phyloP scores from a whole-genome alignment of 768 basidiomycete species.

The Lentinula edodes region DNA sequence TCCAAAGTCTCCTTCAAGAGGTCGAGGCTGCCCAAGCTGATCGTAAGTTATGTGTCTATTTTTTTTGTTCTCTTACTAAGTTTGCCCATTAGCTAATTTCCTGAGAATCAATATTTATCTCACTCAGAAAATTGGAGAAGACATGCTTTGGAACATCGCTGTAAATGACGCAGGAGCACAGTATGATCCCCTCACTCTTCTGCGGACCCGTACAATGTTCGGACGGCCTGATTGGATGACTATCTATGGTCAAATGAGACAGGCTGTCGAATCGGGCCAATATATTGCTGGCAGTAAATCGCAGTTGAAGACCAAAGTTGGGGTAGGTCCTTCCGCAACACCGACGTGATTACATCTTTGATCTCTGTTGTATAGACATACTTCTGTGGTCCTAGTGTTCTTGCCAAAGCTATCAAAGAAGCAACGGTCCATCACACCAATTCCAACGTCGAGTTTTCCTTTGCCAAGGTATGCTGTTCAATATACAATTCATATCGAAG shows the following conservation, averaged over 20 bases:
- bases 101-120: conserved; percentile 88
- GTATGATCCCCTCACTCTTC: conserved; percentile 84
- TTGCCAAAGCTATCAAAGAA: conserved; percentile 74
- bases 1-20: conserved; percentile 83
- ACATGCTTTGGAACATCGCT: conserved; percentile 90
- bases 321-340: conserved; percentile 40
- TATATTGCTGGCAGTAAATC: conserved; percentile 77
- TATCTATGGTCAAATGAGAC: conserved; percentile 70
- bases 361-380: conserved; percentile 50
- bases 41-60: conserved; percentile 46
- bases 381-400: conserved; percentile 77
- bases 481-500: conserved; percentile 4
- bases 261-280: conserved; percentile 75
- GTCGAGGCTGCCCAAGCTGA: conserved; percentile 86
- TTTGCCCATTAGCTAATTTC: conserved; percentile 67
- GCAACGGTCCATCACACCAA: conserved; percentile 55
- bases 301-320: conserved; percentile 79
- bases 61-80: conserved; percentile 8
- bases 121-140: conserved; percentile 78
- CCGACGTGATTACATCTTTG: background rate
- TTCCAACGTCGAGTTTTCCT: conserved; percentile 63
- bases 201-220: conserved; percentile 85
- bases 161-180: conserved; percentile 83
- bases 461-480: conserved; percentile 58
- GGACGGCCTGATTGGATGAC: conserved; percentile 88